These are phyloP conservation scores for Aspergillus fischeri DNA, from an alignment of 2,329 filamentous ascomycete genomes.

Conservation along the genomic window DNA sequence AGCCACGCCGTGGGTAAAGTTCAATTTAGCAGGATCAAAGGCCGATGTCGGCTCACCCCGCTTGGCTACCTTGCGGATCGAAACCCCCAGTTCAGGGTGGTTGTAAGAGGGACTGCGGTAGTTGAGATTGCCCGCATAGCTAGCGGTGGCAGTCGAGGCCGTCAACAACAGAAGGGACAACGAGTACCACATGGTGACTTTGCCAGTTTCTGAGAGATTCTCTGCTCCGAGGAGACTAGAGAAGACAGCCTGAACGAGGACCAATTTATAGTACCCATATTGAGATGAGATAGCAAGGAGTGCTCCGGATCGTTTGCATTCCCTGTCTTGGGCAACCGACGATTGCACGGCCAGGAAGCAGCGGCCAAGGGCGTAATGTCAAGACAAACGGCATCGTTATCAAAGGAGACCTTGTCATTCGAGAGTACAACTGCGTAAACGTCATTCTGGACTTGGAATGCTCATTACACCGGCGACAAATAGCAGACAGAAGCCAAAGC, in stretches of 20 bases:
- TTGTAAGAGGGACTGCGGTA: slow-evolving; percentile 64
- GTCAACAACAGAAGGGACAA: not conserved
- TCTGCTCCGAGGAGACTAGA: not conserved
- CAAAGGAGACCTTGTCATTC: not conserved
- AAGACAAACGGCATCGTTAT: not conserved
- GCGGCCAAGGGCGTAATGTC: not conserved
- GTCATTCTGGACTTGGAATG: not conserved
- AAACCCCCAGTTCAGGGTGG: slow-evolving; percentile 55
- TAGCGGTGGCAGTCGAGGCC: slow-evolving; percentile 10
- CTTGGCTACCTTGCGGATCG: slow-evolving; percentile 52
- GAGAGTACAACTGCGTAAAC: not conserved
- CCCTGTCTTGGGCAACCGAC: not conserved
- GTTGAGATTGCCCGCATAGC: slow-evolving; percentile 54
- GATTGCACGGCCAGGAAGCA: not conserved
- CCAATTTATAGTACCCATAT: not conserved
- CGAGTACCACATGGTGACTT: not conserved
- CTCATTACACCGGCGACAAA: not conserved
- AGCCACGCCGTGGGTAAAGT: slow-evolving; percentile 62
- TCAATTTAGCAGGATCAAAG: slow-evolving; percentile 47
- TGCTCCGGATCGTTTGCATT: not conserved
- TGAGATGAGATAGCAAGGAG: not conserved
- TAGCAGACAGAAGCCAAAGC: not conserved
- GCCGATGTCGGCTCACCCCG: slow-evolving; percentile 46
- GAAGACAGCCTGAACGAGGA: not conserved
- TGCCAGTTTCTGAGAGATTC: not conserved